Evolutionary conservation across 768 basidiomycete genomes (phyloP).

Genomic region (Xerocomellus intermedius): DNA sequence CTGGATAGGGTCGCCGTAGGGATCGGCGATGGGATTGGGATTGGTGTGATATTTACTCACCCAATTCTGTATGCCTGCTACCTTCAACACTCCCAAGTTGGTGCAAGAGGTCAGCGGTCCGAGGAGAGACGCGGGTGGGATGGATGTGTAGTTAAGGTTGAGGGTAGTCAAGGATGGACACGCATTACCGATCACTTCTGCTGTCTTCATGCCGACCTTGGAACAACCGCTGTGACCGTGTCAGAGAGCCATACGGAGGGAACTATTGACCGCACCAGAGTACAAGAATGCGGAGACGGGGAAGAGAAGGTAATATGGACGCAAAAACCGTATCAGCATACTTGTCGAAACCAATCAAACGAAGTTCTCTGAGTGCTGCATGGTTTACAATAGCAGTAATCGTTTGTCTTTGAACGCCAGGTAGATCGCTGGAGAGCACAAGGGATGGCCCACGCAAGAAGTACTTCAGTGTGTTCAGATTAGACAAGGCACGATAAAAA

Average conservation of each 20-base stretch:
- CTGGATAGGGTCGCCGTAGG: slow-evolving; percentile 31
- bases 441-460: slow-evolving; percentile 57
- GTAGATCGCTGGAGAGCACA: slow-evolving; percentile 45
- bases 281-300: slow-evolving; percentile 45
- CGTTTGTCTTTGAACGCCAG: slow-evolving; percentile 52
- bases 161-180: slow-evolving; percentile 46
- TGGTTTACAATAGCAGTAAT: slow-evolving; percentile 41
- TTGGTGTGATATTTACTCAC: slow-evolving; percentile 33
- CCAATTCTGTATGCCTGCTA: slow-evolving; percentile 63
- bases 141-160: slow-evolving; percentile 63
- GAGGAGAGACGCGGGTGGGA: slow-evolving; percentile 47
- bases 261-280: slow-evolving; percentile 46
- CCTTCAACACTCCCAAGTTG: slow-evolving; percentile 54
- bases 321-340: slow-evolving; percentile 53
- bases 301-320: slow-evolving; percentile 44
- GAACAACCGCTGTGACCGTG: slow-evolving; percentile 50
- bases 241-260: slow-evolving; percentile 13
- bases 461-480: slow-evolving; percentile 37
- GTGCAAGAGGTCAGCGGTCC: slow-evolving; percentile 38
- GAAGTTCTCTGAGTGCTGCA: slow-evolving; percentile 42
- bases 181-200: slow-evolving; percentile 39
- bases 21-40: background rate
- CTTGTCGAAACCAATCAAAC: slow-evolving; percentile 52
- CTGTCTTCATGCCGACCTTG: slow-evolving; percentile 52
- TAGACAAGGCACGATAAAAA: background rate